Conservation (phyloP, 2,329 filamentous ascomycete species). For the Phyllachora maydis region DNA sequence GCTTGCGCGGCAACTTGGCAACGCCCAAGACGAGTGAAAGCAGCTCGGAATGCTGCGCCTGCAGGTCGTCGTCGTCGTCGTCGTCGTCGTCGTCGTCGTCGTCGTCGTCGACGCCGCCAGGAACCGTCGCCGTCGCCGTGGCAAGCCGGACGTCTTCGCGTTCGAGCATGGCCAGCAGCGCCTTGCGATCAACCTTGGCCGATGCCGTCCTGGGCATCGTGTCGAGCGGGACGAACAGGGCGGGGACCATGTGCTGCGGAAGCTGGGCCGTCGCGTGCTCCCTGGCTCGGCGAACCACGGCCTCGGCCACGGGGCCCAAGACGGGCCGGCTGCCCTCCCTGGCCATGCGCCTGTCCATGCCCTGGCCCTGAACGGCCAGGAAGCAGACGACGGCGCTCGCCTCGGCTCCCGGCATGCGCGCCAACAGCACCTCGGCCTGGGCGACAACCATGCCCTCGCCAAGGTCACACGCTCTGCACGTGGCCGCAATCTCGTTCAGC, state of each 20-base stretch:
- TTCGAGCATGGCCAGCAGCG: constrained; percentile 2
- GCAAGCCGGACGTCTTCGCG: neutral
- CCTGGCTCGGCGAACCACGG: neutral
- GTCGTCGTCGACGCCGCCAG: neutral
- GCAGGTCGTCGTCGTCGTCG: neutral
- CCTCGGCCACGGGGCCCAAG: neutral
- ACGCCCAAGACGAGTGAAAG: neutral
- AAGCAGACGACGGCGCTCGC: neutral
- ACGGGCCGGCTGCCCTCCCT: constrained; percentile 10
- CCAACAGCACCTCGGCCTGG: constrained; percentile 13
- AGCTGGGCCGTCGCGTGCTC: constrained; percentile 1
- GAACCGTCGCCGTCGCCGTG: too few relatives aligned
- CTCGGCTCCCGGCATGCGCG: constrained; percentile 9
- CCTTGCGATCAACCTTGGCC: constrained; percentile 14
- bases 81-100: neutral
- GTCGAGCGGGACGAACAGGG: constrained; percentile 9
- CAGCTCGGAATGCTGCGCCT: neutral
- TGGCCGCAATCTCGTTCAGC: constrained; percentile 10
- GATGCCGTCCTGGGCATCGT: constrained; percentile 13
- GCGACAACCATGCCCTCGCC: constrained; percentile 11
- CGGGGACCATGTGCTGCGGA: constrained; percentile 13
- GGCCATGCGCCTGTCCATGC: constrained; percentile 1
- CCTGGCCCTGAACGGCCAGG: neutral
- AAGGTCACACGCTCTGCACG: constrained; percentile 10
- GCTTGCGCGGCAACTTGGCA: neutral